Percentiles rank a stretch among this genome's conserved stretches.
Evolutionary conservation across 495 filamentous ascomycete genomes (phyloP).

Genomic region (Penicillium riverlandense): DNA sequence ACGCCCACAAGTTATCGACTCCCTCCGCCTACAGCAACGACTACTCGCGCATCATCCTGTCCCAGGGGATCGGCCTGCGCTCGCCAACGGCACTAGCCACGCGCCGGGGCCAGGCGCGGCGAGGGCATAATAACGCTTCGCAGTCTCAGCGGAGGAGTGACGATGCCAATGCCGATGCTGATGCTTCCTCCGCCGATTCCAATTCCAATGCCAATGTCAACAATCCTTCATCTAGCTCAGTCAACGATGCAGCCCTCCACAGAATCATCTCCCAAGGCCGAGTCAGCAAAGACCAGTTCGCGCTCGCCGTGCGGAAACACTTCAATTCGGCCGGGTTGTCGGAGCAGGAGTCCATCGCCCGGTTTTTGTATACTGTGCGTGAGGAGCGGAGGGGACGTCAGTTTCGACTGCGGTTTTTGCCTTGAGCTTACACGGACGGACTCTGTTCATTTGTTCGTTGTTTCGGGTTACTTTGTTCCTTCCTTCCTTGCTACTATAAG

Average conservation of each 20-base stretch:
- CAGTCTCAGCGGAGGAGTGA: too few relatives aligned
- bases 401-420: slow-evolving; percentile 40
- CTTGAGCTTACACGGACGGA: slow-evolving; percentile 9
- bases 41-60: slow-evolving; percentile 65
- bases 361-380: slow-evolving; percentile 78
- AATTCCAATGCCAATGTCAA: slow-evolving; percentile 3
- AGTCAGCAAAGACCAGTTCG: slow-evolving; percentile 70
- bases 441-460: not conserved
- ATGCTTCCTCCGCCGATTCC: slow-evolving; percentile 7
- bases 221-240: slow-evolving; percentile 2
- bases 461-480: not conserved
- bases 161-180: too few relatives aligned
- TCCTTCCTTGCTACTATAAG: slow-evolving; percentile 9
- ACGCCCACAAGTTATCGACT: slow-evolving; percentile 65
- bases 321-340: slow-evolving; percentile 80
- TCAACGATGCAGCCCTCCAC: slow-evolving; percentile 18
- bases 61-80: slow-evolving; percentile 59
- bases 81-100: slow-evolving; percentile 40
- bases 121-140: too few relatives aligned
- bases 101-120: slow-evolving; percentile 21
- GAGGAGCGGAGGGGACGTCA: slow-evolving; percentile 37
- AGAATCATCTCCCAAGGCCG: slow-evolving; percentile 44
- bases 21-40: slow-evolving; percentile 62
- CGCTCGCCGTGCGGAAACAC: slow-evolving; percentile 77
- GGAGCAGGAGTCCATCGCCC: slow-evolving; percentile 83